Evolutionary conservation across 208 protist species (phyloP), one percentile per base, ranked within the genome.

Genomic region (Leptomonas pyrrhocoris): DNA sequence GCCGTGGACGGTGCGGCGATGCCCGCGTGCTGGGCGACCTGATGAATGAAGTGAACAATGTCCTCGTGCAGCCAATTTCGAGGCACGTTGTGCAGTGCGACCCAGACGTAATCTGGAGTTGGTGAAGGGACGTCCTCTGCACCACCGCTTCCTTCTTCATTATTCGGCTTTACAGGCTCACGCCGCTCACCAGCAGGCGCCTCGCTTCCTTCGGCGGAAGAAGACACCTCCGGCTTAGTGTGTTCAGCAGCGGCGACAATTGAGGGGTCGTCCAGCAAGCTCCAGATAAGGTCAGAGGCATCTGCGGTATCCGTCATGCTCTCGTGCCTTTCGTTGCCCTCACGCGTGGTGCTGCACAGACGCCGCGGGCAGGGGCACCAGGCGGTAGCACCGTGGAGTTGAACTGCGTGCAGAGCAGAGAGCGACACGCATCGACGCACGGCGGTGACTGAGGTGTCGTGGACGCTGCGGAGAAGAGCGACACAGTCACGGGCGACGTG

Each of bases 21-120:
- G 48, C 83, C 83, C 13, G 86, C 85, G 65, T 90, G 81, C 23
- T 79, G 66, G 25, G 86, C 91, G 16, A 93, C 79, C 23, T 89
- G 81, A 42, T 94, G 74, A n/a, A 96, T 78, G 73, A 96, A 88
- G 51, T 94, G 69, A 16, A 93, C 69, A 19, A 96, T 83, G 25
- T 96, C 88, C 31, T 96, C 91, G 54, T 94, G 83, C 63, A 96
- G 66, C 88, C 91, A 96, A 61, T 85, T 90, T 4, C 74, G 66
- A 2, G 91, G 91, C 74, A 92, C 55, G 60, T 92, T 90, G 73
- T 96, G 88, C 30, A 96, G 62, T 46, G 79, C 48, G 3, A 94
- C 76, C 72, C 72, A 77, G 21, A 72, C 72, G 25, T 58, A 23
- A 13, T 45, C 46, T 4, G 60, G 27, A 25, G 4, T 4, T 21